These are phyloP conservation scores for Sarocladium oryzae DNA, from an alignment of 2,329 filamentous ascomycete genomes.

Conservation along the genomic window DNA sequence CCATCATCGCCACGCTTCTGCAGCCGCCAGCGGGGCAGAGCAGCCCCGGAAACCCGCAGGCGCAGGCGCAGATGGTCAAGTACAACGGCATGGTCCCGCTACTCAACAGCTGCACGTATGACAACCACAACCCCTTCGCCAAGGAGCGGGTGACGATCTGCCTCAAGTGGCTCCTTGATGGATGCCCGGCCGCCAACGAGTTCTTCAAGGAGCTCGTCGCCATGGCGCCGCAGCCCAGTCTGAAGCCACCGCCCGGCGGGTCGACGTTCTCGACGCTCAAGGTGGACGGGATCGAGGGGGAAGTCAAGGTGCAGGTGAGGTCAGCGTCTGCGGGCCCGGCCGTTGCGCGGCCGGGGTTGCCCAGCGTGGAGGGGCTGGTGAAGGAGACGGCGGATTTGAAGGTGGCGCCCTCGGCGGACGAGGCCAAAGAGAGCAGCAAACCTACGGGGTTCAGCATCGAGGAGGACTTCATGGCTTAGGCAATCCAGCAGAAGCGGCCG, in stretches of 20 bases:
- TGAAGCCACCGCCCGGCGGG: slow-evolving; percentile 27
- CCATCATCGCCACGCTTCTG: slow-evolving; percentile 81
- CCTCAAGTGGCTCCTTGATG: slow-evolving; percentile 75
- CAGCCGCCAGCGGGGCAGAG: slow-evolving; percentile 66
- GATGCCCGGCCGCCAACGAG: slow-evolving; percentile 64
- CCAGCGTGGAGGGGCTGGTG: slow-evolving; percentile 31
- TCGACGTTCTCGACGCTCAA: slow-evolving; percentile 38
- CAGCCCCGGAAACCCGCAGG: slow-evolving; percentile 60
- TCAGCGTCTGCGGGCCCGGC: slow-evolving; percentile 22
- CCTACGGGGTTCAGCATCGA: slow-evolving; percentile 26
- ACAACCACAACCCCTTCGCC: slow-evolving; percentile 90
- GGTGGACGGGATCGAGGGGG: slow-evolving; percentile 49
- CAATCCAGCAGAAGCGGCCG: background rate
- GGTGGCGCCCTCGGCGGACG: slow-evolving; percentile 22
- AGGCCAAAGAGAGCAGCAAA: slow-evolving; percentile 13
- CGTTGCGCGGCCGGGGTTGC: slow-evolving; percentile 10
- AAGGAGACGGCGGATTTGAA: slow-evolving; percentile 37
- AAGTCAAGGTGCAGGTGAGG: slow-evolving; percentile 49
- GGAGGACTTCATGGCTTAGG: slow-evolving; percentile 39
- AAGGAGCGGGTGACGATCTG: slow-evolving; percentile 86
- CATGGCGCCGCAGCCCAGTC: slow-evolving; percentile 33
- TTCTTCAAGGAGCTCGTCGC: slow-evolving; percentile 61
- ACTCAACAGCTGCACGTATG: slow-evolving; percentile 82
- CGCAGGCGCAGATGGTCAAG: slow-evolving; percentile 81
- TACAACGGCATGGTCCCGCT: slow-evolving; percentile 83